phyloP scores from a whole-genome alignment of 805 yeast species.

The Candida easanensis region DNA sequence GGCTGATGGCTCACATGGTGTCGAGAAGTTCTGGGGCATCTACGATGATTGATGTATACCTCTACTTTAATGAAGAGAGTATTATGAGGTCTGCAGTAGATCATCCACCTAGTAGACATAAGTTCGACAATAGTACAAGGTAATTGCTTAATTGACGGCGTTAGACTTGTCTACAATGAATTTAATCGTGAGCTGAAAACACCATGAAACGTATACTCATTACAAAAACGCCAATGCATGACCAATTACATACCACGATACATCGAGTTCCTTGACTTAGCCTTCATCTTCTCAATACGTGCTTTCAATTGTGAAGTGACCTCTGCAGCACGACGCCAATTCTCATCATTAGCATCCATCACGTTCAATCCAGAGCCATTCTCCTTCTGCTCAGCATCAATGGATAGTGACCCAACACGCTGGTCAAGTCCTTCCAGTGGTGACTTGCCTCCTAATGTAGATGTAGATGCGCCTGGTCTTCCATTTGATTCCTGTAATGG shows the following conservation, averaged over 20 bases:
- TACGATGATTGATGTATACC: conserved; percentile 9
- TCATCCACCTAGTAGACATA: too few relatives aligned
- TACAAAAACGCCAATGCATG: too few relatives aligned
- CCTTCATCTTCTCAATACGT: conserved; percentile 86
- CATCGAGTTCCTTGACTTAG: conserved; percentile 37
- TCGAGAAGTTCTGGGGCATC: conserved; percentile 53
- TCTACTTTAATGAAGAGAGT: too few relatives aligned
- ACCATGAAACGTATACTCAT: too few relatives aligned
- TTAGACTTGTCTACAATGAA: too few relatives aligned
- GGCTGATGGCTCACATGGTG: conserved; percentile 49
- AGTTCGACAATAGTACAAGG: too few relatives aligned
- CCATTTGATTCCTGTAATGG: conserved; percentile 22
- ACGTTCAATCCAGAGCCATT: conserved; percentile 15
- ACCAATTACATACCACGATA: conserved; percentile 6
- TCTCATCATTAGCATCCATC: conserved; percentile 50
- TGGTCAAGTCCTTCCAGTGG: conserved; percentile 23
- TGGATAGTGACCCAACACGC: conserved; percentile 27
- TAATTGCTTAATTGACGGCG: too few relatives aligned
- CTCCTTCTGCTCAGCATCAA: conserved; percentile 29
- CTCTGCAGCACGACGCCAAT: conserved; percentile 89
- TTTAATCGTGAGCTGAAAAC: too few relatives aligned
- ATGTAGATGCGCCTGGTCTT: neutral
- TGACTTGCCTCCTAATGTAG: conserved; percentile 7
- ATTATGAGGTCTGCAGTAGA: too few relatives aligned
- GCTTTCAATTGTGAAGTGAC: conserved; percentile 84